Evolutionary conservation across 345 rosid species (phyloP).

Genomic region (Gossypium longicalyx): DNA sequence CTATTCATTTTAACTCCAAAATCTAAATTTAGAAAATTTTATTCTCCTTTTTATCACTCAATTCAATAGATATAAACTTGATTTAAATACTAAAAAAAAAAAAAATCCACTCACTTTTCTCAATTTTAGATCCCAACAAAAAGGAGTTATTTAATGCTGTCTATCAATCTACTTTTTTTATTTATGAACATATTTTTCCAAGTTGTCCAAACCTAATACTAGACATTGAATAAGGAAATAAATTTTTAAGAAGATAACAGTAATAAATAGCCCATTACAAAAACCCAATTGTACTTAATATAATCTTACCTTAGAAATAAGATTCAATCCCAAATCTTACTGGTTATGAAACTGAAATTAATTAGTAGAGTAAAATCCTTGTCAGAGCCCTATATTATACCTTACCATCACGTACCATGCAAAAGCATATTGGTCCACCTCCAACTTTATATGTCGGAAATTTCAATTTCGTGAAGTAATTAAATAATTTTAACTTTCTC

Average conservation of each 20-base stretch:
- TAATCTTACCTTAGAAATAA: too few species aligned
- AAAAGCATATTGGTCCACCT: constrained; percentile 1
- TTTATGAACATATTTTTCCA: not conserved
- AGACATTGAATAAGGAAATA: not conserved
- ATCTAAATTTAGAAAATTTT: too few species aligned
- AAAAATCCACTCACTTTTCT: too few species aligned
- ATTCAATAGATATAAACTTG: too few species aligned
- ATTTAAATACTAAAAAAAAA: too few species aligned
- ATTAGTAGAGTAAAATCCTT: not conserved
- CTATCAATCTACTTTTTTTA: not conserved
- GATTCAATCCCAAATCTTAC: too few species aligned
- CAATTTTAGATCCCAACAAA: not conserved
- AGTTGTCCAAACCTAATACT: not conserved
- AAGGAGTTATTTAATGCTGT: not conserved
- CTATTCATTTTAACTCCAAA: too few species aligned
- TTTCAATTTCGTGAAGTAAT: not conserved
- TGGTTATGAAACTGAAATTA: not conserved
- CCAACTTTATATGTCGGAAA: constrained; percentile 1
- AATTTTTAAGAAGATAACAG: too few species aligned
- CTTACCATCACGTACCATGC: not conserved
- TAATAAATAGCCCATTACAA: too few species aligned
- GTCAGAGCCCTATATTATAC: too few species aligned
- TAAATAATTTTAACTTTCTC: constrained; percentile 4
- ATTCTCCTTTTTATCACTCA: too few species aligned
- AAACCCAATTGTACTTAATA: too few species aligned